phyloP scores from a whole-genome alignment of 225 moss, liverwort and hornwort species.

The Anthoceros angustus region DNA sequence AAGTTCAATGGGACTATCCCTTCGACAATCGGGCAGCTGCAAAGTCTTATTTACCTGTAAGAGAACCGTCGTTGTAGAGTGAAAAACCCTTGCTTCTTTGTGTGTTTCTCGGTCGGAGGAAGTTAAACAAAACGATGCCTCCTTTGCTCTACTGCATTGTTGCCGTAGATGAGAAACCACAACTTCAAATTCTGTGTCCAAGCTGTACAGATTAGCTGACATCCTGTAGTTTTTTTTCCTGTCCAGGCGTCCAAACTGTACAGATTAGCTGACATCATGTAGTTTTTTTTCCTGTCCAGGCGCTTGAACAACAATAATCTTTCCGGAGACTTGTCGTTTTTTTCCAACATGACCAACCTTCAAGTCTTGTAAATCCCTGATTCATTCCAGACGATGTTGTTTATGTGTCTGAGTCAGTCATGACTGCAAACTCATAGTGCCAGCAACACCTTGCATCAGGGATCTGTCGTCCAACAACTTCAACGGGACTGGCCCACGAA shows the following conservation, averaged over 20 bases:
- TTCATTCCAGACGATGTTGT: no score
- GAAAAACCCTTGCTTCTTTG: background rate
- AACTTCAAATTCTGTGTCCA: background rate
- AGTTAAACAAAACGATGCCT: no score
- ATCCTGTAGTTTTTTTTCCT: background rate
- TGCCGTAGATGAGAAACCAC: no score
- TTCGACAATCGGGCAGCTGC: constrained; percentile 30
- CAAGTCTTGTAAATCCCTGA: constrained; percentile 25
- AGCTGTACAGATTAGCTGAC: background rate
- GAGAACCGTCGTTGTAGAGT: constrained; percentile 6
- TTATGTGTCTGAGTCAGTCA: background rate
- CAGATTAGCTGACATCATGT: background rate
- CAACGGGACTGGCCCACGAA: constrained; percentile 53
- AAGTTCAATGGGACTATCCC: constrained; percentile 55
- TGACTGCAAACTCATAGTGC: background rate
- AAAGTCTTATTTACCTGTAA: constrained; percentile 50
- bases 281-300: constrained; percentile 12
- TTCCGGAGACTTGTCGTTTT: constrained; percentile 40
- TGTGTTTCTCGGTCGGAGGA: background rate
- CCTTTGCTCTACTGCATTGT: no score
- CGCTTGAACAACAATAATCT: constrained; percentile 32
- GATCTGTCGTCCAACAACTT: constrained; percentile 71
- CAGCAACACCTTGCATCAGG: constrained; percentile 19
- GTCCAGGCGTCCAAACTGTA: background rate
- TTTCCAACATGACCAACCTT: constrained; percentile 30